Conservation (phyloP, 148 eudicot species). For the Chenopodium album region DNA sequence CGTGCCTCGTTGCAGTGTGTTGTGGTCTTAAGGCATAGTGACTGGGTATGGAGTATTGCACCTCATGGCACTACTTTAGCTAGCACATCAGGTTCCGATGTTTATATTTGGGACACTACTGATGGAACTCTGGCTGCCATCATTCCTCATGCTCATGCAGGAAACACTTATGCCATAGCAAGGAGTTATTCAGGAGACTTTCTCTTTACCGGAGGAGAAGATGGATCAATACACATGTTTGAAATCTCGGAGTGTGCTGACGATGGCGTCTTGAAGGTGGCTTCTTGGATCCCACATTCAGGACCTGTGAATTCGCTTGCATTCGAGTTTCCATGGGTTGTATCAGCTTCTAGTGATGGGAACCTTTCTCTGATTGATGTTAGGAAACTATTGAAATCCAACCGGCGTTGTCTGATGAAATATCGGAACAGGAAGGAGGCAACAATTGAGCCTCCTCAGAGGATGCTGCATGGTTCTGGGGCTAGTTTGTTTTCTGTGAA, state of each 20-base stretch:
- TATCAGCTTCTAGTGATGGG: conserved; percentile 88
- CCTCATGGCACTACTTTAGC: conserved; percentile 76
- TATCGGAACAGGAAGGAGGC: conserved; percentile 28
- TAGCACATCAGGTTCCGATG: conserved; percentile 75
- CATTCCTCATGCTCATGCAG: conserved; percentile 56
- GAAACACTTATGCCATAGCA: conserved; percentile 61
- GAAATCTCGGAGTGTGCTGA: conserved; percentile 41
- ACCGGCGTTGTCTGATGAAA: conserved; percentile 34
- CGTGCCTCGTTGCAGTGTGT: conserved; percentile 60
- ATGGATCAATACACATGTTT: conserved; percentile 87
- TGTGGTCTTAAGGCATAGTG: conserved; percentile 71
- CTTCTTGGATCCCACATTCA: conserved; percentile 83
- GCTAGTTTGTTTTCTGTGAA: conserved; percentile 70
- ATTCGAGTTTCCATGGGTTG: conserved; percentile 98
- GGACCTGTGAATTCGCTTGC: conserved; percentile 81
- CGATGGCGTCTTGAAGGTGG: conserved; percentile 42
- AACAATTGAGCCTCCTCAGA: conserved; percentile 79
- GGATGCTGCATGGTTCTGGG: conserved; percentile 85
- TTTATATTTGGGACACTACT: conserved; percentile 71
- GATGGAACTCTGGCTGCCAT: conserved; percentile 42
- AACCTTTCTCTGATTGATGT: conserved; percentile 82
- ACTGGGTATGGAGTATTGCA: conserved; percentile 86
- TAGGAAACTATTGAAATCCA: conserved; percentile 65
- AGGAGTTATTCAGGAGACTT: conserved; percentile 91
- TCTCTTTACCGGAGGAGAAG: conserved; percentile 91